phyloP scores from a whole-genome alignment of 1,284 basidiomycete species.

The Rhodotorula sp. region DNA sequence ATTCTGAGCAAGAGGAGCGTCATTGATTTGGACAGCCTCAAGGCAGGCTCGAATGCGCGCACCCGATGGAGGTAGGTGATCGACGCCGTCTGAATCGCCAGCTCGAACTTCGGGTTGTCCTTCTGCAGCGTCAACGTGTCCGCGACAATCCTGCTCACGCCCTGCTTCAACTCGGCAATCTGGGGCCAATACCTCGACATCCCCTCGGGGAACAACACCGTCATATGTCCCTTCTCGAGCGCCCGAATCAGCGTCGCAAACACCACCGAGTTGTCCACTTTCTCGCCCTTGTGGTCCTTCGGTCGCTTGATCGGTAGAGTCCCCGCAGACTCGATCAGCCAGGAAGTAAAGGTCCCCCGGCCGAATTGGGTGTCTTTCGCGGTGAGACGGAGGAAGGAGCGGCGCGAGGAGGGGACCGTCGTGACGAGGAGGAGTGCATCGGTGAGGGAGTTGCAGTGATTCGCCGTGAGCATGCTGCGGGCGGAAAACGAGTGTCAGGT shows the following conservation, averaged over 20 bases:
- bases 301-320: slow-evolving; percentile 74
- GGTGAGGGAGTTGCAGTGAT: slow-evolving; percentile 78
- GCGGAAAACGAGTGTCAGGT: too few relatives aligned
- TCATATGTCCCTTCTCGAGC: slow-evolving; percentile 70
- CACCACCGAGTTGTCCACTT: slow-evolving; percentile 64
- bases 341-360: slow-evolving; percentile 73
- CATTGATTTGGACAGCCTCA: too few relatives aligned
- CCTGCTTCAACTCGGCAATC: slow-evolving; percentile 78
- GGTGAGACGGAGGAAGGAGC: slow-evolving; percentile 75
- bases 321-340: slow-evolving; percentile 81
- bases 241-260: slow-evolving; percentile 71
- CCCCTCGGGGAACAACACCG: slow-evolving; percentile 59
- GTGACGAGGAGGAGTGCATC: slow-evolving; percentile 63
- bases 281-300: slow-evolving; percentile 59
- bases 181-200: slow-evolving; percentile 76
- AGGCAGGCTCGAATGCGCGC: too few relatives aligned
- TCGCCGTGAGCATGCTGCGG: slow-evolving; percentile 67
- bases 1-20: slow-evolving; percentile 49
- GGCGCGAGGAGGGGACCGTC: slow-evolving; percentile 50
- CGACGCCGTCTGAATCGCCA: slow-evolving; percentile 71
- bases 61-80: slow-evolving; percentile 61
- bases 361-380: slow-evolving; percentile 83
- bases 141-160: slow-evolving; percentile 75
- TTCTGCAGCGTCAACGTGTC: slow-evolving; percentile 67
- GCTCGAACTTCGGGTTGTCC: slow-evolving; percentile 62